Base-by-base conservation (phyloP, 148 eudicot genomes). In the Camellia lanceoleosa region DNA sequence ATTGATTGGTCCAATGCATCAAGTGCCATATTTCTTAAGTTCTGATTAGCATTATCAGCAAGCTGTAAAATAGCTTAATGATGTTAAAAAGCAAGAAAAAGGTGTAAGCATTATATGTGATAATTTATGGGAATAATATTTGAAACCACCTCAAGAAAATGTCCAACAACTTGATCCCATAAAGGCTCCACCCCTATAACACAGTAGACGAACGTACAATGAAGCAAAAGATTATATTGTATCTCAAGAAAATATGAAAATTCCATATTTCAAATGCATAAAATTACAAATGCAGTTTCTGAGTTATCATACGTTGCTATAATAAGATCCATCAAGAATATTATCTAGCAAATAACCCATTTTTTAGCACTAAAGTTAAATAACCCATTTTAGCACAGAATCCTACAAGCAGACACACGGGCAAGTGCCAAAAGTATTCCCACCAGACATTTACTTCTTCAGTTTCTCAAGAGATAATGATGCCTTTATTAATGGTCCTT, bases 1-100 rank as follows among this genome's bases (percentile, higher is more conserved):
- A 96, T 91, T 77, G 97, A 93, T 85, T 87, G 91, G 86, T 96
- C 99, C 78, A 96, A 80, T 60, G 99, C 99, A 84, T 90, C 93
- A 82, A 96, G 93, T 42, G 94, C 98, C 92, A 90, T 85, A 65
- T 79, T 91, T 84, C 91, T 84, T 75, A 96, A 82, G 80, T 85
- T 89, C 74, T 88, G 92, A 80, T 88, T 90, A 88, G 98, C 80
- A 80, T 88, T 86, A 76, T 89, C 91, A 52, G 97, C 92, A 86
- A 96, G 98, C 99, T 96, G 95, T 78, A 85, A 83, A 82, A 80
- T 65, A 44, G 74, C 49, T 73, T 19, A 59, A 55, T 51, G 42
- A 38, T 73, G 68, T 81, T 63, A 79, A 80, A 71, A 58, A 38
- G 60, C 46, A 41, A 63, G 52, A 18, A 44, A 60, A 79, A 23